Evolutionary conservation across 495 filamentous ascomycete genomes (phyloP), one percentile per base, ranked within the genome.

Genomic region (Tirmania nivea): DNA sequence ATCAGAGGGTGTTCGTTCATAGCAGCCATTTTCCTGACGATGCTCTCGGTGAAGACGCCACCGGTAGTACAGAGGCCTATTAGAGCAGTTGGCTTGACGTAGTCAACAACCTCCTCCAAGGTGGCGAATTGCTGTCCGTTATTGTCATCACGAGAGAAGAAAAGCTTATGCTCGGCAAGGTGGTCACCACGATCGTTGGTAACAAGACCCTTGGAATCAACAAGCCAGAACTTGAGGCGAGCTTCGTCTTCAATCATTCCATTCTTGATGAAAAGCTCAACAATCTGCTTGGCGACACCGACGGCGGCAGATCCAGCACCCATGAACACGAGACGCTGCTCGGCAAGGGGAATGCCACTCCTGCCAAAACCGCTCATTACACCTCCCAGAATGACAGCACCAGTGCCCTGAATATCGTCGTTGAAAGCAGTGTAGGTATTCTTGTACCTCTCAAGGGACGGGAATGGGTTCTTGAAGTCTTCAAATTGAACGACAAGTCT

Each of bases 401-500:
- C 90, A 60, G 90, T 97, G 61, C 90, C 90, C 73, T 96, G 90
- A 64, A 97, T 89, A 63, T 97, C 90, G 63, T 97, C 90, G 63
- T 97, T 97, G 77, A 97, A 97, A 71, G 83, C 89, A 65, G 86
- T 92, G 70, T 92, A 87, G 51, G 72, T 76, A 60, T 83, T 75
- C 49, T 81, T 80, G 66, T 95, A 96, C 48, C 86, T 76, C 66
- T 93, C 81, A 42, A 97, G 74, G 50, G 89, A 85, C 54, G 85
- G 83, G 77, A 97, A 97, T 12, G 90, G 90, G 59, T 88, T 94
- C 75, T 97, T 94, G 70, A 94, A 96, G 58, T 97, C 90, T 69
- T 97, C 90, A 59, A 94, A 97, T 67, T 97, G 90, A 56, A 97
- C 84, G 52, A 97, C 79, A 71, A 97, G 92, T 55, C 82, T 78